Base-by-base conservation (phyloP, 1,284 basidiomycete species). In the Ganoderma lingzhi region DNA sequence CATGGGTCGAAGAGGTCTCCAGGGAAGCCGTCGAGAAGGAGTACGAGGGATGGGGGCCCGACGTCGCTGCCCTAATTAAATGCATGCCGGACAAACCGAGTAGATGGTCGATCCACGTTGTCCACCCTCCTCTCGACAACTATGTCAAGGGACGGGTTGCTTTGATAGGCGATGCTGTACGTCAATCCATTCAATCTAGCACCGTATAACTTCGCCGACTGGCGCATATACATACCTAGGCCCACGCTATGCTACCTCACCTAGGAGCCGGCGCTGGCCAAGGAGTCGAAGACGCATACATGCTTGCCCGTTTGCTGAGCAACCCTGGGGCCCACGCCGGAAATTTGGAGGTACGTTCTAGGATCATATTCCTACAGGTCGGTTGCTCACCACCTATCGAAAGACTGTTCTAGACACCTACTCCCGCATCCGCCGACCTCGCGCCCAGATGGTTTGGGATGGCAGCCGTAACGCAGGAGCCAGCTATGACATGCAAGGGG, bases 221-320 rank as follows among this genome's bases (percentile, higher is more conserved):
- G 30, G 3, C 55, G 32, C 39, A 35, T 35, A 35, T 35, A 32
- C 14, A 44, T 53, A 14, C 39, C 9, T 35, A 86, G 86, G 87
- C 87, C 17, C 89, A 91, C 75, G 87, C 82, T 0, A 90, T 89
- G 84, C 76, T 84, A 23, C 88, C 90, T 0, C 87, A 89, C 75
- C 80, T 90, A n/a, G 88, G 89, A 1, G 84, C 88, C 0, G 89
- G 89, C 15, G 88, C 87, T 15, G 87, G 88, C 0, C 89, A 90
- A 78, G 89, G 87, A 0, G 82, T 90, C 58, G 90, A 91, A 74
- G 89, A 91, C 71, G 86, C 86, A 0, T 84, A 84, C 55, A 77
- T 87, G 12, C 79, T 91, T 15, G 83, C 83, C 56, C 78, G 81
- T 32, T 79, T 91, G 10, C 83, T 92, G 2, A 74, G 78, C 2